These are phyloP conservation scores for Meredithiella fracta DNA, from an alignment of 2,329 filamentous ascomycete genomes.

Conservation along the genomic window DNA sequence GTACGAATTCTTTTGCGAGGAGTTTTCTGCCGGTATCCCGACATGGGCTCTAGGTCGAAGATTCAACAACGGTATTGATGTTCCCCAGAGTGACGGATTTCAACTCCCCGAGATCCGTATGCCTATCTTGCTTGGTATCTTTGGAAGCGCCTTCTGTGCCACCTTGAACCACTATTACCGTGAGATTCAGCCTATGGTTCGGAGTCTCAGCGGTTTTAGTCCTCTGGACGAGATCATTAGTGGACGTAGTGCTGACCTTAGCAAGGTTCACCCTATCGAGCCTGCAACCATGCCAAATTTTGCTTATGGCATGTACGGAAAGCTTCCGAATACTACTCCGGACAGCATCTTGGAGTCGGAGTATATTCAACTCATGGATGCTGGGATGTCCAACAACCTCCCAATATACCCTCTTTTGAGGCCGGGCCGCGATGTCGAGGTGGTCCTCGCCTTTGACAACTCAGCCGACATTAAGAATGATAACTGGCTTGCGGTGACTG, in stretches of 20 bases:
- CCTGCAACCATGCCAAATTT: constrained; percentile 86
- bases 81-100: constrained; percentile 44
- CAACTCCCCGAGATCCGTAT: constrained; percentile 72
- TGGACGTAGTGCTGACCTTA: constrained; percentile 65
- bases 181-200: constrained; percentile 71
- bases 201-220: constrained; percentile 55
- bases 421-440: constrained; percentile 72
- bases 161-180: constrained; percentile 93
- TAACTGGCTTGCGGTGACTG: constrained; percentile 89
- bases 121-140: constrained; percentile 80
- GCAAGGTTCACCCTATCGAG: constrained; percentile 88
- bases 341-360: constrained; percentile 53
- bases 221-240: constrained; percentile 70
- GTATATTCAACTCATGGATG: constrained; percentile 81
- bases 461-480: constrained; percentile 85
- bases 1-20: constrained; percentile 90
- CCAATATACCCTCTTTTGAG: constrained; percentile 88
- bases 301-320: constrained; percentile 60
- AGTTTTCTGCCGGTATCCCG: constrained; percentile 78
- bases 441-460: constrained; percentile 85
- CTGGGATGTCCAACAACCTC: constrained; percentile 96
- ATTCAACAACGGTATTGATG: constrained; percentile 56
- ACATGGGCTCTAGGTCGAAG: constrained; percentile 81
- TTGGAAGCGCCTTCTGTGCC: constrained; percentile 90
- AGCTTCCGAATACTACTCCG: constrained; percentile 61